Evolutionary conservation across 2,329 filamentous ascomycete species (phyloP).

Genomic region (Dendrostoma leiphaemia): DNA sequence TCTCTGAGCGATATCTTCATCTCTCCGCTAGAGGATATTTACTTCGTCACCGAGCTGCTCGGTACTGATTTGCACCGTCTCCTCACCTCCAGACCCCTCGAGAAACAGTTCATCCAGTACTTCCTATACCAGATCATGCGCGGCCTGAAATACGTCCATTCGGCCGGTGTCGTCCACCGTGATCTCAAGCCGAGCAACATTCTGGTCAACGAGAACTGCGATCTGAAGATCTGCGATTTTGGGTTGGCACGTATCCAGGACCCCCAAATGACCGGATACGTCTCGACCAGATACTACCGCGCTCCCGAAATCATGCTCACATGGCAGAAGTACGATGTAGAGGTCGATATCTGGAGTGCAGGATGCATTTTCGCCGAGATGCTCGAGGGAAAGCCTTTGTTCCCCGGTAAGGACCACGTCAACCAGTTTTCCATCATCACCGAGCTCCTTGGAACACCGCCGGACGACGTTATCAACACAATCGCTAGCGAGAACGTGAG

Average conservation of each 20-base stretch:
- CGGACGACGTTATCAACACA: conserved; percentile 96
- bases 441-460: conserved; percentile 90
- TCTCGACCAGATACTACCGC: conserved; percentile 97
- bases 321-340: conserved; percentile 99
- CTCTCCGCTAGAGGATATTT: conserved; percentile 97
- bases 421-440: conserved; percentile 99
- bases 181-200: conserved; percentile 99
- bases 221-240: conserved; percentile 99
- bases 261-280: conserved; percentile 99
- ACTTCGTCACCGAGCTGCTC: conserved; percentile 96
- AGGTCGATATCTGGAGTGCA: conserved; percentile 99
- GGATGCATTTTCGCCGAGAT: conserved; percentile 99
- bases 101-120: conserved; percentile 99
- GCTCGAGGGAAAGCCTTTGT: conserved; percentile 96
- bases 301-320: conserved; percentile 99
- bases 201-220: conserved; percentile 98
- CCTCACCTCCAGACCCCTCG: conserved; percentile 89
- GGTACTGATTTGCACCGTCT: conserved; percentile 95
- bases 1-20: conserved; percentile 99
- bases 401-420: conserved; percentile 98
- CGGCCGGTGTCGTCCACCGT: conserved; percentile 93
- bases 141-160: conserved; percentile 98
- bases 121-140: conserved; percentile 99
- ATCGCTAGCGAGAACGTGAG: conserved; percentile 97
- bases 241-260: conserved; percentile 96